These are phyloP conservation scores for Calonectria pseudoreteaudii DNA, from an alignment of 2,329 filamentous ascomycete species.

Conservation along the genomic window DNA sequence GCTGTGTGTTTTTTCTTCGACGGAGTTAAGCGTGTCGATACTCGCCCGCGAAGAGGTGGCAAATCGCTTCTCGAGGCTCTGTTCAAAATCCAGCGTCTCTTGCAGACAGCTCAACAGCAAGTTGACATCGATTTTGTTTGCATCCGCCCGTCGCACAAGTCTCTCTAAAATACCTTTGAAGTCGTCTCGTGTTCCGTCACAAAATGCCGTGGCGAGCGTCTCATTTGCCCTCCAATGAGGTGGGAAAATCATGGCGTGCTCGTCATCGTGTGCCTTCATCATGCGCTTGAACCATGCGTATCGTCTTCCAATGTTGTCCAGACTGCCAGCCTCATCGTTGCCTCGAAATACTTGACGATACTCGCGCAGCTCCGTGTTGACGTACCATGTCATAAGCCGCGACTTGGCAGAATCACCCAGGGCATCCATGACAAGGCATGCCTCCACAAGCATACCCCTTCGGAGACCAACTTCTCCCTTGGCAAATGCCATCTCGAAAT, in stretches of 20 bases:
- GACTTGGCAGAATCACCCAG: constrained; percentile 87
- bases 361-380: constrained; percentile 95
- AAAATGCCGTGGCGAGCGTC: constrained; percentile 89
- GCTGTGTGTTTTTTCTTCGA: constrained; percentile 78
- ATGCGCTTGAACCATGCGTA: constrained; percentile 98
- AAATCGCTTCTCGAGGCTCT: constrained; percentile 88
- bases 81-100: constrained; percentile 97
- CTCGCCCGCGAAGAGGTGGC: constrained; percentile 79
- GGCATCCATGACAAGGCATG: constrained; percentile 94
- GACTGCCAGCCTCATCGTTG: constrained; percentile 93
- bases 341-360: constrained; percentile 96
- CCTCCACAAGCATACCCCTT: constrained; percentile 81
- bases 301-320: constrained; percentile 95
- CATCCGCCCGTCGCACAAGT: constrained; percentile 83
- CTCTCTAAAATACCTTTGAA: constrained; percentile 93
- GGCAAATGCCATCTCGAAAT: constrained; percentile 95
- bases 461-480: constrained; percentile 83
- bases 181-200: constrained; percentile 94
- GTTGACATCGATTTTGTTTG: constrained; percentile 88
- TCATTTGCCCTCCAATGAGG: constrained; percentile 90
- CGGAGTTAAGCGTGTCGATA: constrained; percentile 88
- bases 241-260: constrained; percentile 91
- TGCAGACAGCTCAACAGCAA: constrained; percentile 89
- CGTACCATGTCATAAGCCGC: constrained; percentile 93
- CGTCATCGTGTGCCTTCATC: constrained; percentile 94